These are phyloP conservation scores for Dendrostoma leiphaemia DNA, from an alignment of 2,329 filamentous ascomycete species.

Conservation along the genomic window DNA sequence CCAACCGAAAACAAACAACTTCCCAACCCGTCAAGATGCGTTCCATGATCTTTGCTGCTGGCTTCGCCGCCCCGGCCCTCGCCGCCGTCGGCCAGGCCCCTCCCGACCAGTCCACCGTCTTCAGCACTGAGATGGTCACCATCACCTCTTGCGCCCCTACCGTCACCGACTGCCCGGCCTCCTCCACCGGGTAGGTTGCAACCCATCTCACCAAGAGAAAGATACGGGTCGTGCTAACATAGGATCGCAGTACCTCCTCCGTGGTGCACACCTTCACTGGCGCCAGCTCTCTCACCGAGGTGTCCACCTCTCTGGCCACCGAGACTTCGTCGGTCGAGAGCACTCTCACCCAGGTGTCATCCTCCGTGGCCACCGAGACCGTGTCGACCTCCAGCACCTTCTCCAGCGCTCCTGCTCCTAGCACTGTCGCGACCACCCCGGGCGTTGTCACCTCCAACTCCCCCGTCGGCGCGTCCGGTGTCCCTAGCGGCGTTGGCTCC, in stretches of 20 bases:
- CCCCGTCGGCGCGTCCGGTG: constrained; percentile 23
- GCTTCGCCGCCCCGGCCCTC: constrained; percentile 48
- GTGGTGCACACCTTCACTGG: constrained; percentile 61
- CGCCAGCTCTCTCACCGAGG: constrained; percentile 41
- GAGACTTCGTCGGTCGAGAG: constrained; percentile 39
- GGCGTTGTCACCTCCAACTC: constrained; percentile 18
- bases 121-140: constrained; percentile 58
- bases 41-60: constrained; percentile 49
- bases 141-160: constrained; percentile 58
- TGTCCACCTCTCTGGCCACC: constrained; percentile 34
- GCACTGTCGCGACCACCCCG: constrained; percentile 8
- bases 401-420: constrained; percentile 18
- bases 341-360: constrained; percentile 28
- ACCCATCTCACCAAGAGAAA: constrained; percentile 29
- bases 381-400: constrained; percentile 23
- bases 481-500: constrained; percentile 23
- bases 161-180: constrained; percentile 50
- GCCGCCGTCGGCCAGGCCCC: constrained; percentile 24
- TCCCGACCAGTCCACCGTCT: constrained; percentile 43
- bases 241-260: constrained; percentile 44
- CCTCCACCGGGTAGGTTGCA: constrained; percentile 28
- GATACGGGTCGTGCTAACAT: not conserved
- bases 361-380: constrained; percentile 29
- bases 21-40: constrained; percentile 53
- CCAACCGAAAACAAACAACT: constrained; percentile 20